phyloP scores from a whole-genome alignment of 176 grass and related monocot species.

The Paspalum vaginatum region DNA sequence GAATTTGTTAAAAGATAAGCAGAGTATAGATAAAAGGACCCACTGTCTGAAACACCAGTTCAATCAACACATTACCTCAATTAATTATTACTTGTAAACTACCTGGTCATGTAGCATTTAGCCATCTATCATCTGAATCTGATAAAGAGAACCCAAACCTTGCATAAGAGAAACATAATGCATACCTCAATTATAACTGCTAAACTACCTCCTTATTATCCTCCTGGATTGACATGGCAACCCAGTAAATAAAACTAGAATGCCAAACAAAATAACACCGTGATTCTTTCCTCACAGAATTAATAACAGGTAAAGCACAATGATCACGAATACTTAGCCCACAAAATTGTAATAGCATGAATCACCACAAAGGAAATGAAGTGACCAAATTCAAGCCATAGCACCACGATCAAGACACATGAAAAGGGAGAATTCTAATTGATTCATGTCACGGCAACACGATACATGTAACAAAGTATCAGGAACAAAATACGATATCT shows the following conservation, averaged over 20 bases:
- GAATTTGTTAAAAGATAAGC: conserved; percentile 1
- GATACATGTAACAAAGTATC: conserved; percentile 12
- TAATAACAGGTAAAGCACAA: background rate
- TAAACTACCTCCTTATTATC: conserved; percentile 8
- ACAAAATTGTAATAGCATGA: conserved; percentile 4
- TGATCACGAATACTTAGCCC: background rate
- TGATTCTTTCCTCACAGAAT: background rate
- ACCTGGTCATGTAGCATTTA: background rate
- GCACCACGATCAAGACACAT: conserved; percentile 12
- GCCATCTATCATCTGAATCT: background rate
- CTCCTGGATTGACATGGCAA: background rate
- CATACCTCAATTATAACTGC: background rate
- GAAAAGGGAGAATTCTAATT: background rate
- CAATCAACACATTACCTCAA: background rate
- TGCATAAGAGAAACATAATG: conserved; percentile 1
- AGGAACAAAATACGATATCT: background rate
- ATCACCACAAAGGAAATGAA: conserved; percentile 2
- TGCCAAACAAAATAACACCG: background rate
- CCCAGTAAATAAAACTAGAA: conserved; percentile 1
- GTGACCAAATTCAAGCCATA: background rate
- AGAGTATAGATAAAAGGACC: background rate
- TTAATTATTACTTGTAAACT: background rate
- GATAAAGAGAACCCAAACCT: background rate
- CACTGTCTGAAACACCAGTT: background rate
- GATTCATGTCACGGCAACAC: background rate